Evolutionary conservation across 306 rosid species (phyloP), one percentile per base, ranked within the genome.

Genomic region (Neltuma alba): DNA sequence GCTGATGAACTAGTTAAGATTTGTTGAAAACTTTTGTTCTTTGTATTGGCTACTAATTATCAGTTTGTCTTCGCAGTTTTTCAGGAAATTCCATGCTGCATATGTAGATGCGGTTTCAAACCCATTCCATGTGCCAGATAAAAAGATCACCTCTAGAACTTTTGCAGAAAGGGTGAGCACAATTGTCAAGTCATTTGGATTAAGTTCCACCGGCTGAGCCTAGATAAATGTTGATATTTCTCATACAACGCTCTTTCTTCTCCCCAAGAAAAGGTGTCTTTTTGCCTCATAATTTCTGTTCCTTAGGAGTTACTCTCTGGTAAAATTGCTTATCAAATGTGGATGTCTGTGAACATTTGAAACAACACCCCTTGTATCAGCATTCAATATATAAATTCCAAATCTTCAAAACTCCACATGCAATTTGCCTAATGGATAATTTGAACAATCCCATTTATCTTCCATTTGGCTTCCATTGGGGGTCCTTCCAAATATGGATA

Each of bases 161-260:
- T 92, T 90, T 82, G 98, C 92, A 23, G 98, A 95, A 74, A 90
- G 95, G 76, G 98, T 91, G 78, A 93, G 94, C 89, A 88, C 89
- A 75, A 90, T 95, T 37, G 99, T 95, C 76, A 93, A 90, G 93
- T 93, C 99, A 7, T 95, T 93, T 76, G 97, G 99, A 67, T 80
- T 83, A 62, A 90, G 87, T 83, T 85, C 97, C 10, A 87, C 90
- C 20, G 89, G 80, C 57, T 92, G 90, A 92, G 67, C 75, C 34
- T 71, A 45, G 21, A 18, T 63, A 57, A 64, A 20, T 65, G 76
- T 72, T n/a, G 61, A 80, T 75, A 58, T 23, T 64, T 68, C 50
- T 41, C 20, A 23, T 41, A 25, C 21, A 1, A 4, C 28, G 16
- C 54, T 21, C 42, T 44, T 41, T 23, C 41, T 30, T 67, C 25